These are phyloP conservation scores for Bruguiera gymnorhiza DNA, from an alignment of 345 rosid genomes.

Conservation along the genomic window DNA sequence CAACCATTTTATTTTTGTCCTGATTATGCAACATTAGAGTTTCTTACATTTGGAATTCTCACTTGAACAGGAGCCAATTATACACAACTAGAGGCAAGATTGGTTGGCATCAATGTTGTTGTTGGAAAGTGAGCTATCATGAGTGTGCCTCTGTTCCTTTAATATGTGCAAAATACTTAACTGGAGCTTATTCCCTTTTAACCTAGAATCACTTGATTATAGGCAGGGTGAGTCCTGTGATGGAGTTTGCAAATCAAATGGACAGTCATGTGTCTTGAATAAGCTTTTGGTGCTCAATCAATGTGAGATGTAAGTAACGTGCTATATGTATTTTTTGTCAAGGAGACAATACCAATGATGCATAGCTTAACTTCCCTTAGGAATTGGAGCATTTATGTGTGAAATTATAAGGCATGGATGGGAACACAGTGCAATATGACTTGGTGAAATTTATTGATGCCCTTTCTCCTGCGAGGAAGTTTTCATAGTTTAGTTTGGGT, in stretches of 20 bases:
- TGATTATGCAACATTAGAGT: neutral
- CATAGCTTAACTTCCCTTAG: neutral
- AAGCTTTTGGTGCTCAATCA: conserved; percentile 81
- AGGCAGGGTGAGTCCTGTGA: conserved; percentile 95
- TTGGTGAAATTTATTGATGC: conserved; percentile 8
- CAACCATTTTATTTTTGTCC: neutral
- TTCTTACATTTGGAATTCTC: conserved; percentile 3
- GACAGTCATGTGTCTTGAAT: conserved; percentile 81
- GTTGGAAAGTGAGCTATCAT: conserved; percentile 62
- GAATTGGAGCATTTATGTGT: neutral
- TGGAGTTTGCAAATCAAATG: conserved; percentile 68
- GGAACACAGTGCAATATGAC: conserved; percentile 3
- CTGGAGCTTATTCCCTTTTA: conserved; percentile 12
- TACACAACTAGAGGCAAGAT: conserved; percentile 57
- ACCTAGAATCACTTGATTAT: conserved; percentile 20
- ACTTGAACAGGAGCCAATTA: conserved; percentile 38
- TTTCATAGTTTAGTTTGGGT: conserved; percentile 2
- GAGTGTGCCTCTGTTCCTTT: conserved; percentile 8
- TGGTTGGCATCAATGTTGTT: conserved; percentile 70
- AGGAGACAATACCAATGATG: neutral
- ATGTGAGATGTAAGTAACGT: conserved; percentile 65
- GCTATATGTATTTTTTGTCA: neutral
- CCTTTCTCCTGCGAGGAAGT: neutral
- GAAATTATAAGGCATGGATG: neutral
- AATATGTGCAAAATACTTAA: neutral